A percentile compares a stretch with the other conserved stretches of the same genome.
These are phyloP conservation scores for Tolypocladium amazonense DNA, from an alignment of 2,329 filamentous ascomycete species.

Conservation along the genomic window DNA sequence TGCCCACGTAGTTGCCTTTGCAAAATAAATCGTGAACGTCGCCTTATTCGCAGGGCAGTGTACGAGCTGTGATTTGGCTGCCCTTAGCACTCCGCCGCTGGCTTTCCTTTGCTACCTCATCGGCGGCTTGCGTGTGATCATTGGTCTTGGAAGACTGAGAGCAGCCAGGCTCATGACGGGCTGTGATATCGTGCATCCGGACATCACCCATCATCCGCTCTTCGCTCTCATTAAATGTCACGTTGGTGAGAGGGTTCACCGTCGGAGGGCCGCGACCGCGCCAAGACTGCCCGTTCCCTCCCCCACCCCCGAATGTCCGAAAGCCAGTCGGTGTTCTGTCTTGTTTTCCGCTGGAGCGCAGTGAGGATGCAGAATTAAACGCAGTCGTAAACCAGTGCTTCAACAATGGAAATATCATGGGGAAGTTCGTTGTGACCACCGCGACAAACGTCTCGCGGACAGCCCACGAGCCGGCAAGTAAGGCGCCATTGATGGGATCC, in stretches of 20 bases:
- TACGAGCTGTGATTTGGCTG: background rate
- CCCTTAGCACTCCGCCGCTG: background rate
- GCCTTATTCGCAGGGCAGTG: background rate
- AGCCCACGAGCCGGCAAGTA: conserved; percentile 30
- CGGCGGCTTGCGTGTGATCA: background rate
- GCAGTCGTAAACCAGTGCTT: conserved; percentile 20
- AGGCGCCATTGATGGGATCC: conserved; percentile 28
- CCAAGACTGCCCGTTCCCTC: conserved; percentile 3
- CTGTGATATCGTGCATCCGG: conserved; percentile 8
- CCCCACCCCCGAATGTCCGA: conserved; percentile 8
- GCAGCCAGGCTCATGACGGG: background rate
- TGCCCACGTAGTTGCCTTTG: background rate
- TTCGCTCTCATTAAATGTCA: conserved; percentile 12
- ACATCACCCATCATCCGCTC: conserved; percentile 10
- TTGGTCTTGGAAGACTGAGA: background rate
- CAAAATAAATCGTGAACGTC: background rate
- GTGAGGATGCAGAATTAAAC: conserved; percentile 12
- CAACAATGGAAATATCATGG: conserved; percentile 34
- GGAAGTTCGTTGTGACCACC: conserved; percentile 30
- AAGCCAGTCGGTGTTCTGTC: conserved; percentile 11
- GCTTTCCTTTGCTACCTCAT: background rate
- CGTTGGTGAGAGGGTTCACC: conserved; percentile 7
- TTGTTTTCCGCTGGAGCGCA: conserved; percentile 9
- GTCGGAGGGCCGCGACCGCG: conserved; percentile 5
- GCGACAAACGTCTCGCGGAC: conserved; percentile 33